Conservation (phyloP, 1,284 basidiomycete genomes). For the Moniliella sp. region DNA sequence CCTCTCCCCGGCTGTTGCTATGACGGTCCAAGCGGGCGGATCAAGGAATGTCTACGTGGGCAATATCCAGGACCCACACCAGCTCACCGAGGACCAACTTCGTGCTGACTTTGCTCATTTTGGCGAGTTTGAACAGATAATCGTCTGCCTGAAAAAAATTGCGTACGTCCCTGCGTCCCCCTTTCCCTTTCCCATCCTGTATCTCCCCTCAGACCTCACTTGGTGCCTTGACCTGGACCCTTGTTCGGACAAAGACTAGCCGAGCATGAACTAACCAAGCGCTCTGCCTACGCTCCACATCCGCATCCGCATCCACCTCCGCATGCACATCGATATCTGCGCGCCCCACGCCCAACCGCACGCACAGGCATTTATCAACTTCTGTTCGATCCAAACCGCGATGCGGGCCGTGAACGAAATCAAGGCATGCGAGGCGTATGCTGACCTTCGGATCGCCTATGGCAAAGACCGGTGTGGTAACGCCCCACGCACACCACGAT, state of each 20-base stretch:
- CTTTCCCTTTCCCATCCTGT: not conserved
- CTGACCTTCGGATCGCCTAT: conserved; percentile 22
- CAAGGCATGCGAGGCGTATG: conserved; percentile 27
- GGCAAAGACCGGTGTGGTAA: conserved; percentile 32
- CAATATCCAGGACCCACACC: conserved; percentile 25
- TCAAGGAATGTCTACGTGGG: conserved; percentile 32
- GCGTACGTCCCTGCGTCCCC: conserved; percentile 11
- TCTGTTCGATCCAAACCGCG: too few species aligned
- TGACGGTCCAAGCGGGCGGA: conserved; percentile 29
- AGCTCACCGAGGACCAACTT: conserved; percentile 25
- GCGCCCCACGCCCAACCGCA: too few species aligned
- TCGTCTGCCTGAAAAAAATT: conserved; percentile 26
- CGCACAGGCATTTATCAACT: too few species aligned
- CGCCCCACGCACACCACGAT: too few species aligned
- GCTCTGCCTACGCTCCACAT: too few species aligned
- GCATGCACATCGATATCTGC: too few species aligned
- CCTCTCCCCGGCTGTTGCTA: conserved; percentile 26
- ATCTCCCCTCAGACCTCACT: conserved; percentile 1
- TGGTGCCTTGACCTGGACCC: too few species aligned
- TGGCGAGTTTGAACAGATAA: conserved; percentile 30
- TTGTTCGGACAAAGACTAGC: too few species aligned
- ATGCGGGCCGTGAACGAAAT: conserved; percentile 32
- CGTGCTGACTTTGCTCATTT: conserved; percentile 24
- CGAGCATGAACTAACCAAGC: too few species aligned
- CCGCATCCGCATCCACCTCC: too few species aligned